These are phyloP conservation scores for Suillus weaverae DNA, from an alignment of 768 basidiomycete species.

Conservation along the genomic window DNA sequence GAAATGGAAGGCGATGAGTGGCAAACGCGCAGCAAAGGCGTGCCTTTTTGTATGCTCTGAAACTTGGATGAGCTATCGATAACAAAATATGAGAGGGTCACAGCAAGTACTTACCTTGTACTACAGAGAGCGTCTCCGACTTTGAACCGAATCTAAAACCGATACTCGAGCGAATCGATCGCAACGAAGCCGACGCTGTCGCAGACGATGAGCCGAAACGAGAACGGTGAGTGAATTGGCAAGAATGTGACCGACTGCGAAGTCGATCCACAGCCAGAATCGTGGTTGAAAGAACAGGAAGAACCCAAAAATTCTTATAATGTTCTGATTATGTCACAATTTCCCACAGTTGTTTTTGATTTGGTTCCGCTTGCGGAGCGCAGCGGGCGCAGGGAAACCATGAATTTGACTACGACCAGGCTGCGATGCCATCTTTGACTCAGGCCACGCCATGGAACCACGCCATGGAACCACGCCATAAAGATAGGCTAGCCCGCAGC, in stretches of 20 bases:
- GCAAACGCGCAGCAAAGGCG: conserved; percentile 94
- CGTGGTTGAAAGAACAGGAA: conserved; percentile 28
- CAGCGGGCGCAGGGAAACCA: neutral
- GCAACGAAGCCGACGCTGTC: conserved; percentile 46
- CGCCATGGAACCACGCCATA: neutral
- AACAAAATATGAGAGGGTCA: conserved; percentile 10
- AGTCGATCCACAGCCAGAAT: conserved; percentile 47
- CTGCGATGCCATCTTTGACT: neutral
- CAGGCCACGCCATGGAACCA: no score
- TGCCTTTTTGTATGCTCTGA: conserved; percentile 66
- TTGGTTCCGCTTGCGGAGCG: conserved; percentile 8
- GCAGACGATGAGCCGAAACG: conserved; percentile 35
- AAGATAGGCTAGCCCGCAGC: neutral
- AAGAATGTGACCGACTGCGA: conserved; percentile 45
- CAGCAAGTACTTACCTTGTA: conserved; percentile 16
- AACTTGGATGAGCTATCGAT: conserved; percentile 26
- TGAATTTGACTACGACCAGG: no score
- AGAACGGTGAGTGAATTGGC: conserved; percentile 33
- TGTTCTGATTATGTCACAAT: conserved; percentile 26
- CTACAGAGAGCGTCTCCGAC: conserved; percentile 16
- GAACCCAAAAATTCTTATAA: conserved; percentile 27
- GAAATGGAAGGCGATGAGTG: conserved; percentile 39
- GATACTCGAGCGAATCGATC: conserved; percentile 35
- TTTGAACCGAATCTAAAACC: conserved; percentile 21
- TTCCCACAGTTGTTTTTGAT: conserved; percentile 23